Evolutionary conservation across 495 filamentous ascomycete species (phyloP).

Genomic region (Aspergillus nanangensis): DNA sequence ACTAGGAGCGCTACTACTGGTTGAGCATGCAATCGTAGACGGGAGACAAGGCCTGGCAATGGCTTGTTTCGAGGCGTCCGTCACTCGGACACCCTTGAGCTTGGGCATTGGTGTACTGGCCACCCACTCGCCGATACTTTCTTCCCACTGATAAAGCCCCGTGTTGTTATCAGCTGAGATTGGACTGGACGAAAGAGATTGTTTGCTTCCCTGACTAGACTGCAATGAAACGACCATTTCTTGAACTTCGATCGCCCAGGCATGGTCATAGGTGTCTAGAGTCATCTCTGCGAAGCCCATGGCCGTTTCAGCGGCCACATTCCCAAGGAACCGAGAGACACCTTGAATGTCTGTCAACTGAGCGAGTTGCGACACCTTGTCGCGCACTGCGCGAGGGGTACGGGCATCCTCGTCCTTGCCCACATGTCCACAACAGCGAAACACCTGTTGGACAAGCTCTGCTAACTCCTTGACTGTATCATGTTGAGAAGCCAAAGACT

Average conservation of each 20-base stretch:
- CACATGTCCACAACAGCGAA: conserved; percentile 29
- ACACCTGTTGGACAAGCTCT: conserved; percentile 29
- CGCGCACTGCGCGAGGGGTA: conserved; percentile 23
- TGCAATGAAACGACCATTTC: conserved; percentile 25
- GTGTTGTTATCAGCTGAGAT: conserved; percentile 7
- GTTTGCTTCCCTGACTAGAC: conserved; percentile 2
- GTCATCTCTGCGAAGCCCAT: conserved; percentile 44
- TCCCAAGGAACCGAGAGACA: conserved; percentile 27
- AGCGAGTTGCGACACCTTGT: conserved; percentile 26
- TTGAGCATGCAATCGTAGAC: conserved; percentile 13
- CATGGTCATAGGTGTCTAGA: conserved; percentile 41
- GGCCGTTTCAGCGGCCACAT: conserved; percentile 43
- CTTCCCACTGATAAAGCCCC: conserved; percentile 50
- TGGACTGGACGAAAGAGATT: conserved; percentile 12
- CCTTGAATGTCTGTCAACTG: conserved; percentile 16
- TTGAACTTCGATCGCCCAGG: conserved; percentile 46
- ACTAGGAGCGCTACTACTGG: conserved; percentile 20
- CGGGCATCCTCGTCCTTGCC: conserved; percentile 19
- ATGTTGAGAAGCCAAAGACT: conserved; percentile 22
- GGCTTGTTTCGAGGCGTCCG: conserved; percentile 1
- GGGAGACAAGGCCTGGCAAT: conserved; percentile 4
- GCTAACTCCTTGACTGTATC: conserved; percentile 35
- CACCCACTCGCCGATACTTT: conserved; percentile 53
- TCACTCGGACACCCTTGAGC: conserved; percentile 6
- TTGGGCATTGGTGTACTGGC: conserved; percentile 38